Base-by-base conservation (phyloP, 2,329 filamentous ascomycete genomes). In the Pseudogymnoascus sp. region DNA sequence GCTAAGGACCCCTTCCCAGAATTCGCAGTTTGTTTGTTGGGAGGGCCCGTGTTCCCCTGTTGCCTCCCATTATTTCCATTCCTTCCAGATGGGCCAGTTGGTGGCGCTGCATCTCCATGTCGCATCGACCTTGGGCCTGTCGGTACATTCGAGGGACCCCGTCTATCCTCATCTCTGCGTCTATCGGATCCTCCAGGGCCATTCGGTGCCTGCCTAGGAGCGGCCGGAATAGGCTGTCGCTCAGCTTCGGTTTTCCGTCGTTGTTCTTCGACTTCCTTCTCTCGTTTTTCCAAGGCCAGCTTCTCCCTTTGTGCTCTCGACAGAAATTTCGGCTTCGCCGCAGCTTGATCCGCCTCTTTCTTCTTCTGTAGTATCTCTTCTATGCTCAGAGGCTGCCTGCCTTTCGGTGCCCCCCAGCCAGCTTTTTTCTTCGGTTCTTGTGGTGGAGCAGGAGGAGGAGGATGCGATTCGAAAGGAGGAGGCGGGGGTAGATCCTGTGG, bases 291-390 rank as follows among this genome's bases (percentile, higher is more conserved):
- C 14, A 91, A 80, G 31, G 91, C 91, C 25, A 96, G 76, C 64
- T 86, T 84, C 73, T 96, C 91, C 62, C 93, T 84, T 74, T 96
- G 84, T 33, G 89, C 88, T 78, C 90, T 95, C 4, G 90, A 89
- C 21, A 96, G 79, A 73, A 96, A 96, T 74, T 91, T 93, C 4
- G 92, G 92, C 80, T 95, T 96, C 62, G 90, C 84, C 8, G 91
- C 88, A 14, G 89, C 91, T 37, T 89, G 89, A 75, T 95, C 91
- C 28, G 90, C 88, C 65, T 90, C 91, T 72, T 89, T 90, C 80
- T 96, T 96, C 77, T 93, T 89, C 68, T 86, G 85, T 21, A 96
- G 77, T 4, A 96, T 83, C 69, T 96, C 90, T 75, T 96, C 92
- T 63, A 96, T 88, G 72, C 91, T 93, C 58, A 96, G 79, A 7